Percentiles rank a stretch among this genome's conserved stretches.
Evolutionary conservation across 305 asterid species (phyloP).

Genomic region (Nicotiana rustica): DNA sequence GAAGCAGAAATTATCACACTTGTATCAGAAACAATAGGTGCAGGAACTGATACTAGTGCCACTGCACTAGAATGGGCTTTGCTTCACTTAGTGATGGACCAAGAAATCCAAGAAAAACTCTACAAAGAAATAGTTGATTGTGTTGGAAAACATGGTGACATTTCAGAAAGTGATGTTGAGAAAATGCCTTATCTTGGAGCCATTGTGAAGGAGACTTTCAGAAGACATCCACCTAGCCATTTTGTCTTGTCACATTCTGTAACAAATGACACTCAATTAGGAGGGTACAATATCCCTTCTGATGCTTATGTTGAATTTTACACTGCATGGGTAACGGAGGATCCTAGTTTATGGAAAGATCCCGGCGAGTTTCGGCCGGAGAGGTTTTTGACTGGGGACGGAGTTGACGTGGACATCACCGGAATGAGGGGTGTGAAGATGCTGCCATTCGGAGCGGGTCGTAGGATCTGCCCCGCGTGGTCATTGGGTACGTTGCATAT

Average conservation of each 20-base stretch:
- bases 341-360: constrained; percentile 69
- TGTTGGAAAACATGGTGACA: constrained; percentile 64
- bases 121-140: constrained; percentile 65
- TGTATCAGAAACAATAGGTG: constrained; percentile 83
- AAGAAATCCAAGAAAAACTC: constrained; percentile 69
- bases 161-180: constrained; percentile 71
- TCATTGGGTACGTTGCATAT: constrained; percentile 75
- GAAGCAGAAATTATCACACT: constrained; percentile 89
- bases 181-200: constrained; percentile 83
- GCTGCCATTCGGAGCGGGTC: constrained; percentile 93
- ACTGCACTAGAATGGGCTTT: constrained; percentile 89
- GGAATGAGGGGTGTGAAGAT: constrained; percentile 81
- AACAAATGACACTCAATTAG: constrained; percentile 65
- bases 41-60: constrained; percentile 97
- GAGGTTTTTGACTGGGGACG: constrained; percentile 83
- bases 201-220: constrained; percentile 72
- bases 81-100: constrained; percentile 67
- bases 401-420: constrained; percentile 82
- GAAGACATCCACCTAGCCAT: constrained; percentile 91
- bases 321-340: constrained; percentile 91
- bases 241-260: constrained; percentile 85
- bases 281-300: constrained; percentile 83
- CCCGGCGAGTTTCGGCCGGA: constrained; percentile 79
- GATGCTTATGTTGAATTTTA: constrained; percentile 80
- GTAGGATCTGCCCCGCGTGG: constrained; percentile 96